Evolutionary conservation across 495 filamentous ascomycete genomes (phyloP).

Genomic region (Penicillium riverlandense): DNA sequence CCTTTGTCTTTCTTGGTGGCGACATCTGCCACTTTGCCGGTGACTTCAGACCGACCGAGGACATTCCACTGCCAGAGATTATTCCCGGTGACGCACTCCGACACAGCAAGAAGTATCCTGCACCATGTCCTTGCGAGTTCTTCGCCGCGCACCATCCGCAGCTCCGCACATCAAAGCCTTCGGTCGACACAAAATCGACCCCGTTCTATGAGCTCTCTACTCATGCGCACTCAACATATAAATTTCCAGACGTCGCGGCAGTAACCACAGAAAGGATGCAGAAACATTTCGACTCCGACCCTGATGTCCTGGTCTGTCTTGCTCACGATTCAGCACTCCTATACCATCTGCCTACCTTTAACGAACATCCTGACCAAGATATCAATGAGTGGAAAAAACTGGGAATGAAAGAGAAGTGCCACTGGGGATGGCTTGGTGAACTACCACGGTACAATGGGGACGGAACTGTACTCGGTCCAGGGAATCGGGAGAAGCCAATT

Average conservation of each 20-base stretch:
- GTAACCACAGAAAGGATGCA: no score
- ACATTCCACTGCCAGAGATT: background rate
- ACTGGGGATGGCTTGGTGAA: conserved; percentile 4
- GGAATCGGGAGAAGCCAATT: background rate
- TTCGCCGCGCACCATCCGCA: conserved; percentile 5
- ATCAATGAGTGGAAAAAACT: conserved; percentile 1
- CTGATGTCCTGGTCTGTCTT: conserved; percentile 1
- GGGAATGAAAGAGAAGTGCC: conserved; percentile 2
- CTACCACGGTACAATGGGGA: background rate
- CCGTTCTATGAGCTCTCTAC: no score
- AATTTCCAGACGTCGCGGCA: no score
- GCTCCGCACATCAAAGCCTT: no score
- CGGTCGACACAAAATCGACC: no score
- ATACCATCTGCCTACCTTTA: conserved; percentile 1
- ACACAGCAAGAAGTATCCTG: no score
- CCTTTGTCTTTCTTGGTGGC: conserved; percentile 43
- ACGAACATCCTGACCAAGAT: conserved; percentile 1
- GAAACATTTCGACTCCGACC: background rate
- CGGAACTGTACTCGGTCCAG: background rate
- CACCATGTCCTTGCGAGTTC: no score
- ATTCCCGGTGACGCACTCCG: no score
- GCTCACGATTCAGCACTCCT: conserved; percentile 2
- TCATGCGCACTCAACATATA: no score
- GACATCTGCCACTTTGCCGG: conserved; percentile 49
- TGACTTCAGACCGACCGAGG: conserved; percentile 40